A percentile compares a stretch with the other conserved stretches of the same genome.
phyloP scores from a whole-genome alignment of 2,329 filamentous ascomycete genomes.

The Fusarium longipes region DNA sequence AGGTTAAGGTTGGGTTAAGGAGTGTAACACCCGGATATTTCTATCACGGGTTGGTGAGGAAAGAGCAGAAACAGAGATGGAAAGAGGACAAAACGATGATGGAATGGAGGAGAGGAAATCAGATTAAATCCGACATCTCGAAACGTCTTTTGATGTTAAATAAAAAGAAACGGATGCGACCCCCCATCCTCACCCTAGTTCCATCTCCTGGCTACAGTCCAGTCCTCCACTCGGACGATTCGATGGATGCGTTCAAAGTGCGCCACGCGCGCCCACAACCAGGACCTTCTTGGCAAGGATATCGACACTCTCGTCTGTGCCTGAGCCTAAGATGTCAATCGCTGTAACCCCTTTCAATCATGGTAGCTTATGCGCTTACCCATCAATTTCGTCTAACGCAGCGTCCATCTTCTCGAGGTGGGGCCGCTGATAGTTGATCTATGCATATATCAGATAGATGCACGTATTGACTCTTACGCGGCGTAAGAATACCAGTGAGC shows the following conservation, averaged over 20 bases:
- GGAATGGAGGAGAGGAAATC: slow-evolving; percentile 6
- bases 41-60: slow-evolving; percentile 21
- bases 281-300: slow-evolving; percentile 23
- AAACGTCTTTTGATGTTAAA: slow-evolving; percentile 22
- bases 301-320: neutral
- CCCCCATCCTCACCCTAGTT: slow-evolving; percentile 22
- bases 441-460: neutral
- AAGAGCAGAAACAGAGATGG: slow-evolving; percentile 1
- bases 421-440: neutral
- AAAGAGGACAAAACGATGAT: slow-evolving; percentile 7
- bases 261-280: slow-evolving; percentile 29
- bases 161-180: slow-evolving; percentile 28
- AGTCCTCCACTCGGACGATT: slow-evolving; percentile 33
- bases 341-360: slow-evolving; percentile 17
- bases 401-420: neutral
- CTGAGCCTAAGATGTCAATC: slow-evolving; percentile 6
- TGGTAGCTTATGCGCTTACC: neutral
- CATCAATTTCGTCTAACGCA: neutral
- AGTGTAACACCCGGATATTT: slow-evolving; percentile 34
- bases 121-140: slow-evolving; percentile 14
- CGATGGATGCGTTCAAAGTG: slow-evolving; percentile 30
- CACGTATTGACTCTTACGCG: slow-evolving; percentile 26
- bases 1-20: slow-evolving; percentile 15
- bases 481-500: slow-evolving; percentile 13
- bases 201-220: slow-evolving; percentile 3